Base-by-base conservation (phyloP, 805 yeast species). In the Cyberlindnera americana region DNA sequence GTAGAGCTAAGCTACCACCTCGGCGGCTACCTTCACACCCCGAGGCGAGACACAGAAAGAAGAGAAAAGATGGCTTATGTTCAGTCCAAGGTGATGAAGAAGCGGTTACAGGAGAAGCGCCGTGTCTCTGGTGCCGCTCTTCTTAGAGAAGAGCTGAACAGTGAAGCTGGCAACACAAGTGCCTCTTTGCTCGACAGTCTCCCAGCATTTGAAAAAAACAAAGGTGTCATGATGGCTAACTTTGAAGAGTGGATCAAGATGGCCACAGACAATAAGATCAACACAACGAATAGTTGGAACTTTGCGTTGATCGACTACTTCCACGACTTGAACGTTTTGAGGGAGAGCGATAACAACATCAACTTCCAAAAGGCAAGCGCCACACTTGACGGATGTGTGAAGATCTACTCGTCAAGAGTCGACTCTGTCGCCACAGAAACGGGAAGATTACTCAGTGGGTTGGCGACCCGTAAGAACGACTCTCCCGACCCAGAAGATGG, bases 361-460 rank as follows among this genome's bases (percentile, higher is more conserved):
- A 88, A 89, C 59, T 90, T 91, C 60, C 96, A 87, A 59, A 78
- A 81, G 50, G 98, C 97, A 0, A 79, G 93, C 1, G 88, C 95
- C 3, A 87, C 97, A 1, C 66, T 91, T 17, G 97, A 90, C 54
- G 97, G 97, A 0, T 90, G 97, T 67, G 91, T 90, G 24, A 89
- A 89, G 64, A 87, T 91, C 38, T 91, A 91, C 58, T 78, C 90
- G 11, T 84, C 95, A 13, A 75, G 98, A 52, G 89, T 91, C 17
- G 97, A 90, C 54, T 83, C 95, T 0, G 95, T 88, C 0, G 95
- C 90, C 5, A 81, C 83, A 8, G 97, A 90, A 53, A 89, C 97
- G 0, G 95, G 95, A 2, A 78, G 80, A 52, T 67, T 91, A 40
- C 62, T 89, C 25, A 83, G 85, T 60, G 95, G 95, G 4, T 62